Percentiles rank a stretch among this genome's conserved stretches.
Evolutionary conservation across 345 rosid genomes (phyloP).

Genomic region (Moricandia arvensis): DNA sequence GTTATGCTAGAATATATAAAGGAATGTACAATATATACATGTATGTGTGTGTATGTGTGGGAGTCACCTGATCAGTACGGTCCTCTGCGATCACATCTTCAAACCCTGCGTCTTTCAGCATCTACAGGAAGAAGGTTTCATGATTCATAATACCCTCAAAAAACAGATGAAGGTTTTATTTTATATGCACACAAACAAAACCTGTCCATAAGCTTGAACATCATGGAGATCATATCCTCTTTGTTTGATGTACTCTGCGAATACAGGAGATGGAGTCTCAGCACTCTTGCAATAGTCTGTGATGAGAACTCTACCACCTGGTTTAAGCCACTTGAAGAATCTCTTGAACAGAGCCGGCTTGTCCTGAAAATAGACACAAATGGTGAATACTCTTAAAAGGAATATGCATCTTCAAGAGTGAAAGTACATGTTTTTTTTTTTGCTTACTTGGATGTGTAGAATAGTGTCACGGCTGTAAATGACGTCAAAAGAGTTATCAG

Average conservation of each 20-base stretch:
- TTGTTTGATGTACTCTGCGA: constrained; percentile 66
- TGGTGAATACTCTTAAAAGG: neutral
- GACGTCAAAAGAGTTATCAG: constrained; percentile 73
- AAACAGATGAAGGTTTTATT: constrained; percentile 15
- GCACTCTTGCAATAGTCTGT: constrained; percentile 76
- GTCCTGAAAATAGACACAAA: constrained; percentile 55
- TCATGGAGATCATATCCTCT: constrained; percentile 95
- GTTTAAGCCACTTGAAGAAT: constrained; percentile 93
- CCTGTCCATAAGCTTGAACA: constrained; percentile 83
- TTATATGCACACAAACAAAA: constrained; percentile 13
- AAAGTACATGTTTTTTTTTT: neutral
- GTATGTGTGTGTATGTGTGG: neutral
- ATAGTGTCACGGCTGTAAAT: constrained; percentile 97
- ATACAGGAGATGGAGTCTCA: constrained; percentile 61
- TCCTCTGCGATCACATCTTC: constrained; percentile 74
- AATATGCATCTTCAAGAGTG: constrained; percentile 1
- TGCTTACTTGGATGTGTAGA: constrained; percentile 75
- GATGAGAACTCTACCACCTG: constrained; percentile 91
- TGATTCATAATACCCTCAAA: neutral
- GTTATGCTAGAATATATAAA: neutral
- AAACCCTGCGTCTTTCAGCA: constrained; percentile 89
- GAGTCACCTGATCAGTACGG: constrained; percentile 71
- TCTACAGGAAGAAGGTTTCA: constrained; percentile 39
- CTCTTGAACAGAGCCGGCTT: constrained; percentile 77
- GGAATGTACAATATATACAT: neutral